Evolutionary conservation across 1,139 yeast species (phyloP).

Genomic region (Suhomyces maxii): DNA sequence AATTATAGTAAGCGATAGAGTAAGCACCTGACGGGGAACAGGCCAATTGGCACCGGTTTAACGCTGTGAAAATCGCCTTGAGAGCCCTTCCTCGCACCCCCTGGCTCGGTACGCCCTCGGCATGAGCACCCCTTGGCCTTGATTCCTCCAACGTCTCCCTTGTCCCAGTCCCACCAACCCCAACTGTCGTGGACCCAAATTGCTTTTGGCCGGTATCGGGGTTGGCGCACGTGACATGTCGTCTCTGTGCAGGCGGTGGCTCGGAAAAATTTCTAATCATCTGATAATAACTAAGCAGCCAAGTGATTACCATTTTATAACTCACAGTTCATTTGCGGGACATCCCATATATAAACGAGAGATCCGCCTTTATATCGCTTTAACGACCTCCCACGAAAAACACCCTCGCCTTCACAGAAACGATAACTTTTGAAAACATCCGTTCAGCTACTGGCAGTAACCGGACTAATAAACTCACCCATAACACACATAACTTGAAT

Average conservation of each 20-base stretch:
- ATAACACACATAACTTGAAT: too few relatives aligned
- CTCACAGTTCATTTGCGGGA: not conserved
- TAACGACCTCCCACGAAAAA: too few relatives aligned
- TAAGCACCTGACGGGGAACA: not conserved
- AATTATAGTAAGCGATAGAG: not conserved
- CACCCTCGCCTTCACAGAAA: too few relatives aligned
- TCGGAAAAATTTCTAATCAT: constrained; percentile 8
- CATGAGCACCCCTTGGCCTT: too few relatives aligned
- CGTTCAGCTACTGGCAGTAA: too few relatives aligned
- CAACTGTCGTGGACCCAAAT: not conserved
- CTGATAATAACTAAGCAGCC: constrained; percentile 6
- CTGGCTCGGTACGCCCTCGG: too few relatives aligned
- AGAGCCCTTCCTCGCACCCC: not conserved
- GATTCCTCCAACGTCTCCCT: too few relatives aligned
- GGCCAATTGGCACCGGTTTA: not conserved
- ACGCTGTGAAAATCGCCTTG: not conserved
- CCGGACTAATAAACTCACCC: too few relatives aligned
- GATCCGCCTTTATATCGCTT: too few relatives aligned
- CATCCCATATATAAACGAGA: too few relatives aligned
- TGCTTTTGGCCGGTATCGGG: constrained; percentile 5
- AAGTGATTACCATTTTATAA: not conserved
- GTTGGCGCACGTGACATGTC: constrained; percentile 1
- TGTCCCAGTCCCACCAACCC: too few relatives aligned
- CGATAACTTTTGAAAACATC: too few relatives aligned
- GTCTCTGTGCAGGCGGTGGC: not conserved